phyloP scores from a whole-genome alignment of 148 eudicot genomes.

The Rhododendron ferrugineum region DNA sequence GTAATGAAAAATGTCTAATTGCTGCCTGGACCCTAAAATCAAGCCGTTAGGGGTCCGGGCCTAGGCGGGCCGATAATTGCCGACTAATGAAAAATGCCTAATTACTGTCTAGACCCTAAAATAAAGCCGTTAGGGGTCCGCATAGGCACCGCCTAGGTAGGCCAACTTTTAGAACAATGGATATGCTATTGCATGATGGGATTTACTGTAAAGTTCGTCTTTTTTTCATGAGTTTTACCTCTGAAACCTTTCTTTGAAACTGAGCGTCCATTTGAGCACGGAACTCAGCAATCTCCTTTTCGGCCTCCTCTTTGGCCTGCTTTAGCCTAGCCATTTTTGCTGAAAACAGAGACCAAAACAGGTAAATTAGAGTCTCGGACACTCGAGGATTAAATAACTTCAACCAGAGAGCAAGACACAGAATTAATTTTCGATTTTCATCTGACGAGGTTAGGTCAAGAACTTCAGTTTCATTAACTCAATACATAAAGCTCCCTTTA shows the following conservation, averaged over 20 bases:
- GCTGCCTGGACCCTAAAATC: not conserved
- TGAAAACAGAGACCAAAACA: conserved; percentile 16
- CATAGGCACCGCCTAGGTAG: not conserved
- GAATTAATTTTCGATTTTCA: not conserved
- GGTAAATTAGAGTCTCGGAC: not conserved
- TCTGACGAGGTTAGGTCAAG: not conserved
- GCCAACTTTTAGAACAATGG: not conserved
- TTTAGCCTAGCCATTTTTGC: conserved; percentile 80
- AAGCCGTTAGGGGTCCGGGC: not conserved
- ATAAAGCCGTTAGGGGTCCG: not conserved
- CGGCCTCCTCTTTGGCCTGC: conserved; percentile 93
- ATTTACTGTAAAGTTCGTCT: not conserved
- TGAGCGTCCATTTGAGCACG: conserved; percentile 84
- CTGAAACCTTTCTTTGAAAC: conserved; percentile 64
- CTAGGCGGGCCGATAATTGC: not conserved
- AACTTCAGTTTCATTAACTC: not conserved
- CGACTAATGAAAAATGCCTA: not conserved
- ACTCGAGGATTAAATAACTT: not conserved
- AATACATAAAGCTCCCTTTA: not conserved
- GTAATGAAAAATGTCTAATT: not conserved
- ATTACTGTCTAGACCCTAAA: not conserved
- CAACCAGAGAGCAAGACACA: not conserved
- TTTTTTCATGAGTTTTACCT: conserved; percentile 34
- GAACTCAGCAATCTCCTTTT: conserved; percentile 77
- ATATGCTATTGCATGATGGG: not conserved